Percentiles rank a stretch among this genome's conserved stretches.
These are phyloP conservation scores for Lactifluus pinguis DNA, from an alignment of 768 basidiomycete genomes.

Conservation along the genomic window DNA sequence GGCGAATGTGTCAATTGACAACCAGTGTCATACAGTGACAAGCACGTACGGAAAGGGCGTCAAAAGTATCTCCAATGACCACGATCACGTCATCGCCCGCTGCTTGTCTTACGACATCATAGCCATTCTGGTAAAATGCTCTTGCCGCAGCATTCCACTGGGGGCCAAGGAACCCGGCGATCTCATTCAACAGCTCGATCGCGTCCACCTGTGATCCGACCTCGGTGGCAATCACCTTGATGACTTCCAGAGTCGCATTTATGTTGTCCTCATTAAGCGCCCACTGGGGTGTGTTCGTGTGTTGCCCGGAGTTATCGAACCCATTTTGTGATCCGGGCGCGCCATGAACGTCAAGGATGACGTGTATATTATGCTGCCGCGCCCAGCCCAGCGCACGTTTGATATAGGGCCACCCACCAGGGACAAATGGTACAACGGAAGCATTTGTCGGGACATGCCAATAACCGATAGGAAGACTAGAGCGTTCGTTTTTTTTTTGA, in stretches of 20 bases:
- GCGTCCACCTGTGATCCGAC: conserved; percentile 51
- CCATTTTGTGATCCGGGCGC: conserved; percentile 54
- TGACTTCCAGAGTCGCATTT: conserved; percentile 50
- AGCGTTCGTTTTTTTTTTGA: background rate
- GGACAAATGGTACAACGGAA: conserved; percentile 43
- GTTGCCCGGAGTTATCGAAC: conserved; percentile 69
- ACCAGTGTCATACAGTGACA: background rate
- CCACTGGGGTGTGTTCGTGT: conserved; percentile 48
- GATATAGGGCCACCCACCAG: conserved; percentile 63
- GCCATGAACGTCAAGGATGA: conserved; percentile 72
- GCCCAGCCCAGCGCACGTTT: conserved; percentile 59
- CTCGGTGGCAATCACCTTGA: conserved; percentile 44
- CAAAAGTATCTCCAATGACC: conserved; percentile 68
- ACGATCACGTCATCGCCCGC: conserved; percentile 42
- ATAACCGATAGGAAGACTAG: conserved; percentile 62
- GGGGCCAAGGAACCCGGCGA: conserved; percentile 42
- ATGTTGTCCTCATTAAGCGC: conserved; percentile 35
- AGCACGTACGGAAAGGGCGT: conserved; percentile 41
- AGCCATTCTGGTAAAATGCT: conserved; percentile 53
- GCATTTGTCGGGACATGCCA: conserved; percentile 70
- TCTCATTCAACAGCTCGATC: conserved; percentile 64
- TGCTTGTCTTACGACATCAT: conserved; percentile 44
- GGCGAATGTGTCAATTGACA: background rate
- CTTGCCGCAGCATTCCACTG: conserved; percentile 37
- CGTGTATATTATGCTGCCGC: conserved; percentile 46